phyloP scores from a whole-genome alignment of 1,284 basidiomycete species.

The Cryptococcus sp. region DNA sequence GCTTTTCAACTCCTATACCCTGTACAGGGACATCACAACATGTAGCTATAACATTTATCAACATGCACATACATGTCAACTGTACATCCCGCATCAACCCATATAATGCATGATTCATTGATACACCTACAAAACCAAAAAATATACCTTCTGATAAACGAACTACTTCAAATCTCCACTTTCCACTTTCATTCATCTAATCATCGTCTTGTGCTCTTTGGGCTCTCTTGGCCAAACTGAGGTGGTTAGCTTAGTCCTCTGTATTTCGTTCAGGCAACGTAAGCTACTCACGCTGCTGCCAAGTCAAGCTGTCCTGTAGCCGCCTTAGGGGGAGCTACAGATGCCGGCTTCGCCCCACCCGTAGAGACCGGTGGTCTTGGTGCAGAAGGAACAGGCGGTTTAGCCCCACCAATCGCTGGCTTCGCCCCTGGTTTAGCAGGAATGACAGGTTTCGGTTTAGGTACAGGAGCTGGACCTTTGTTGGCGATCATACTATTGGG shows the following conservation, averaged over 20 bases:
- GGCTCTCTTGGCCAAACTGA: not conserved
- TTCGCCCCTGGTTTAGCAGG: slow-evolving; percentile 48
- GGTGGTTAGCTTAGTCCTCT: not conserved
- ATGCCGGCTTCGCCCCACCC: slow-evolving; percentile 27
- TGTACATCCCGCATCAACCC: too few species aligned
- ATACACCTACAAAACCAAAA: too few species aligned
- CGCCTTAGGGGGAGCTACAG: slow-evolving; percentile 47
- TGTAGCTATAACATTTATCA: too few species aligned
- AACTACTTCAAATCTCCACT: too few species aligned
- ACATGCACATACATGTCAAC: too few species aligned
- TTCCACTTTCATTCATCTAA: not conserved
- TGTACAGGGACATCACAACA: too few species aligned
- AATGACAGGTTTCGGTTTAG: slow-evolving; percentile 50
- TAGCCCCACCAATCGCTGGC: slow-evolving; percentile 20
- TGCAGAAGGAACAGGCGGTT: slow-evolving; percentile 38
- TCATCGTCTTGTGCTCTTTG: slow-evolving; percentile 2
- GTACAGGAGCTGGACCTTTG: slow-evolving; percentile 42
- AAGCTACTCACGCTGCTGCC: slow-evolving; percentile 55
- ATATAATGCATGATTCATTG: too few species aligned
- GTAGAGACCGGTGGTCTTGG: slow-evolving; percentile 25
- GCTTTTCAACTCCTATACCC: too few species aligned
- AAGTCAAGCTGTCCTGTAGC: slow-evolving; percentile 69
- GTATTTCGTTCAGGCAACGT: not conserved
- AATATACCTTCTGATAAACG: too few species aligned
- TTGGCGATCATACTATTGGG: slow-evolving; percentile 47